These are phyloP conservation scores for Mortierella sp. DNA, from an alignment of 371 early-diverging fungal genomes.

Conservation along the genomic window DNA sequence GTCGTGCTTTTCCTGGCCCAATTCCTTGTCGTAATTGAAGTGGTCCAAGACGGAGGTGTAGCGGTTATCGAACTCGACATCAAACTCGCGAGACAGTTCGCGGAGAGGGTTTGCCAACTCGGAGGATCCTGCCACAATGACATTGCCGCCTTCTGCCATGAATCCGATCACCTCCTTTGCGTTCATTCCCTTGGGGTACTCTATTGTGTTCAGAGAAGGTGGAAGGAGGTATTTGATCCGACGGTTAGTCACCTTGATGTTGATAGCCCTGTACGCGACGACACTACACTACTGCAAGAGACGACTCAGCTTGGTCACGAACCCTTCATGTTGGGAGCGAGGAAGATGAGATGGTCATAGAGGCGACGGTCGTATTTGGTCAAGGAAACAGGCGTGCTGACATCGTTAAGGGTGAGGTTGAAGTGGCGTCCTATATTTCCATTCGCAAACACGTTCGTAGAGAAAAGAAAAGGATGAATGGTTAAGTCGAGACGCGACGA, in stretches of 20 bases:
- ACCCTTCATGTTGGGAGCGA: conserved; percentile 78
- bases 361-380: conserved; percentile 66
- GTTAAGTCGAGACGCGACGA: not conserved
- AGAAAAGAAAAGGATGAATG: not conserved
- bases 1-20: conserved; percentile 58
- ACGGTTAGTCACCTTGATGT: not conserved
- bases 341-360: conserved; percentile 81
- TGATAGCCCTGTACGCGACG: not conserved
- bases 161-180: conserved; percentile 82
- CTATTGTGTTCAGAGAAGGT: conserved; percentile 29
- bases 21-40: conserved; percentile 61
- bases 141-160: conserved; percentile 93
- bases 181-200: conserved; percentile 63
- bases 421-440: conserved; percentile 73
- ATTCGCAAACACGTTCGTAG: conserved; percentile 16
- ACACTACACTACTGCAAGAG: not conserved
- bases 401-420: conserved; percentile 65
- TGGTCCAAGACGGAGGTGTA: conserved; percentile 80
- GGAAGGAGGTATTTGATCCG: not conserved
- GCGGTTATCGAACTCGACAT: conserved; percentile 81
- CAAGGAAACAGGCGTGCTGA: conserved; percentile 58
- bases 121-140: conserved; percentile 79
- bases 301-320: conserved; percentile 17
- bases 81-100: conserved; percentile 89
- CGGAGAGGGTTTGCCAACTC: conserved; percentile 78